These are phyloP conservation scores for Asterochloris sp. DNA, from an alignment of 139 green algal genomes.

Conservation along the genomic window DNA sequence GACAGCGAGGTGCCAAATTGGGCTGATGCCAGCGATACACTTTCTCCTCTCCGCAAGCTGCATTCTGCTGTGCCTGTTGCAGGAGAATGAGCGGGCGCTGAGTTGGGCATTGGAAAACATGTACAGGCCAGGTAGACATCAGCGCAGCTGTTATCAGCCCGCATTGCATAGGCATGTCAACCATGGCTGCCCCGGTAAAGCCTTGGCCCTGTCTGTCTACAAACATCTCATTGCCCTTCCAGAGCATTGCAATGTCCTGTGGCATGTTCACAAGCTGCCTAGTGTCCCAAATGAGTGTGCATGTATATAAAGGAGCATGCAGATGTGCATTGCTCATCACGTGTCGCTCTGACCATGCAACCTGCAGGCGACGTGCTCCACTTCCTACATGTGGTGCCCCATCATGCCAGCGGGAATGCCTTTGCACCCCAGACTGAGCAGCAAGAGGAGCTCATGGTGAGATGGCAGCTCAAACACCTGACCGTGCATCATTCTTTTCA, in stretches of 20 bases:
- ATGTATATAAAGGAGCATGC: neutral
- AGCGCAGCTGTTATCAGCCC: no score
- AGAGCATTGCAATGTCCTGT: no score
- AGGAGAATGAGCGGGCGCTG: conserved; percentile 18
- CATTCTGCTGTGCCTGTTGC: neutral
- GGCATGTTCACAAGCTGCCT: no score
- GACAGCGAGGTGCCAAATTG: conserved; percentile 18
- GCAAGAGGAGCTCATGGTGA: conserved; percentile 19
- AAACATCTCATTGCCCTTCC: no score
- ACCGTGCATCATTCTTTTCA: no score
- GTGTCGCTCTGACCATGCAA: neutral
- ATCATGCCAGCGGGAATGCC: neutral
- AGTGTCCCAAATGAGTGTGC: neutral
- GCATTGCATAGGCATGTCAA: neutral
- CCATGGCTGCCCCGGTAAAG: no score
- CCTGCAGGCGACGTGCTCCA: conserved; percentile 21
- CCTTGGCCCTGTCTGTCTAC: no score
- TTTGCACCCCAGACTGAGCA: conserved; percentile 7
- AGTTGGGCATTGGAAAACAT: conserved; percentile 22
- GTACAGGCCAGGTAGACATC: conserved; percentile 12
- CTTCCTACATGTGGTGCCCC: conserved; percentile 19
- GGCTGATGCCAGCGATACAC: no score
- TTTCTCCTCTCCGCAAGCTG: neutral
- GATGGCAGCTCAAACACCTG: neutral
- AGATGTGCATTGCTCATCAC: neutral